These are phyloP conservation scores for Chalciporus piperatoides DNA, from an alignment of 1,284 basidiomycete species.

Conservation along the genomic window DNA sequence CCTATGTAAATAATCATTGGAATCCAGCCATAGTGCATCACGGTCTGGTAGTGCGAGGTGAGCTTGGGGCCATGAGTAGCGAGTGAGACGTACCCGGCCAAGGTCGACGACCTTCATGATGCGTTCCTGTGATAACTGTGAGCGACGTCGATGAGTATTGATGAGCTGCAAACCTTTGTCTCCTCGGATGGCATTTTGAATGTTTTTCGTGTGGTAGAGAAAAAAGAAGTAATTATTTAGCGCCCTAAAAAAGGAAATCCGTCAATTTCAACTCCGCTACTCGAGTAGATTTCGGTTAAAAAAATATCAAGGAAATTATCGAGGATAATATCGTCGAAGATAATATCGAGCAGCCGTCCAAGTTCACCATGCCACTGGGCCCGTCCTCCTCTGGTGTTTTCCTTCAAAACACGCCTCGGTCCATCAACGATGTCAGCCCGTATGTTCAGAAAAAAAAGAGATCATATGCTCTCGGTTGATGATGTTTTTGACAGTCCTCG, in stretches of 20 bases:
- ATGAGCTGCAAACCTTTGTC: constrained; percentile 58
- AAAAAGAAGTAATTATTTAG: background rate
- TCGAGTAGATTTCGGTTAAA: background rate
- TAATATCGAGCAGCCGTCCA: background rate
- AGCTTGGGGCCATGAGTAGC: background rate
- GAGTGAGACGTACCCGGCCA: constrained; percentile 58
- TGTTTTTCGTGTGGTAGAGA: constrained; percentile 15
- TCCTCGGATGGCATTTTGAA: constrained; percentile 78
- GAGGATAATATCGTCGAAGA: no score
- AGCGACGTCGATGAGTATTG: background rate
- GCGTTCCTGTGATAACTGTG: constrained; percentile 55
- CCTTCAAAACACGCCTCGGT: constrained; percentile 44
- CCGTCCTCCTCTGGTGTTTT: constrained; percentile 65
- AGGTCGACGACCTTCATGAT: constrained; percentile 76
- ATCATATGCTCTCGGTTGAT: background rate
- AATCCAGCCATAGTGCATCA: constrained; percentile 91
- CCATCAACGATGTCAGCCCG: constrained; percentile 35
- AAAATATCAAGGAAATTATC: no score
- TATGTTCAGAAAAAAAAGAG: constrained; percentile 27
- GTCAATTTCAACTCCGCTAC: constrained; percentile 33
- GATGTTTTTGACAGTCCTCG: constrained; percentile 47
- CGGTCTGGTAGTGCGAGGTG: constrained; percentile 50
- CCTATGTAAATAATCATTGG: constrained; percentile 92
- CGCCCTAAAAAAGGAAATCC: constrained; percentile 13
- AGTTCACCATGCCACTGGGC: constrained; percentile 60